phyloP scores from a whole-genome alignment of 176 grass and related monocot species.

The Echinochloa phyllopogon region DNA sequence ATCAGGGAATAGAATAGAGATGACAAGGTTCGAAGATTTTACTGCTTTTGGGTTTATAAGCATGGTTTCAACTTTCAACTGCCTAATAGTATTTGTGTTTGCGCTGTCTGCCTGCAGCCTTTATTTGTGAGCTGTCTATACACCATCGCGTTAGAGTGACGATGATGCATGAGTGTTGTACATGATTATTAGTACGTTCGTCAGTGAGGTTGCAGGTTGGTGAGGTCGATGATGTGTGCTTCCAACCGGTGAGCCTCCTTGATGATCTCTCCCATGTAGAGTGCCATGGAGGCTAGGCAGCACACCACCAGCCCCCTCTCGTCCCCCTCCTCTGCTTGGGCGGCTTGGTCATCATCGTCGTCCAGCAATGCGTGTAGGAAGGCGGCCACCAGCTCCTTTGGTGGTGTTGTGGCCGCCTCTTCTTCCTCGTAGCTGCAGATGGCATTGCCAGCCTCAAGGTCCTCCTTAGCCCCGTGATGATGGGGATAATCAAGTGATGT shows the following conservation, averaged over 20 bases:
- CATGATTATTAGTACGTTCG: neutral
- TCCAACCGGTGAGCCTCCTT: conserved; percentile 58
- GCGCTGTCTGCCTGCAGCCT: no score
- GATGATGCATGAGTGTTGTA: no score
- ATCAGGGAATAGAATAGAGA: neutral
- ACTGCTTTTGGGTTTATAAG: no score
- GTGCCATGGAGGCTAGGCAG: conserved; percentile 51
- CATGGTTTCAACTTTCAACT: neutral
- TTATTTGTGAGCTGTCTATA: neutral
- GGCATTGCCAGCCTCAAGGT: conserved; percentile 29
- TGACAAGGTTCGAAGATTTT: neutral
- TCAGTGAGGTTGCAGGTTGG: conserved; percentile 6
- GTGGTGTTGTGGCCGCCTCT: neutral
- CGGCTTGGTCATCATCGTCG: neutral
- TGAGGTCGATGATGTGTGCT: conserved; percentile 59
- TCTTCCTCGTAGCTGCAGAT: conserved; percentile 21
- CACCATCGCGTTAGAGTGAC: no score
- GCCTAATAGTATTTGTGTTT: neutral
- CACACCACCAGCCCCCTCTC: neutral
- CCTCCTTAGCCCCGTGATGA: neutral
- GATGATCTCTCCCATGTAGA: conserved; percentile 60
- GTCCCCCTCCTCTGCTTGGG: neutral
- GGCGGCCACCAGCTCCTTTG: conserved; percentile 33
- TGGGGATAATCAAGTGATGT: neutral
- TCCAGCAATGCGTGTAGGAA: conserved; percentile 42